Conservation (phyloP, 257 asterid species). For the Perilla frutescens region DNA sequence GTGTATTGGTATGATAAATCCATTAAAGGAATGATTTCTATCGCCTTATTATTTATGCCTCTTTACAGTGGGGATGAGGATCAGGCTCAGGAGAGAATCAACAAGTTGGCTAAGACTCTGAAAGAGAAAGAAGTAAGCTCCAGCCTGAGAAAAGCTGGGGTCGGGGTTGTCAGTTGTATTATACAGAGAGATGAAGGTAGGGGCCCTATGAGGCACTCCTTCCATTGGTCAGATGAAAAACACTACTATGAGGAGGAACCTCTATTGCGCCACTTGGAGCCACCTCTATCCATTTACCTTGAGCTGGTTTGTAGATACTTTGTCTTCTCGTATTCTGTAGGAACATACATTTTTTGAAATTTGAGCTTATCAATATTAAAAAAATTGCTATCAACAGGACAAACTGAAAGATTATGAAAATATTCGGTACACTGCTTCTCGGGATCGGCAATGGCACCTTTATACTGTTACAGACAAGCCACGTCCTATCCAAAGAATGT, state of each 20-base stretch:
- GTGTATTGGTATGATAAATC: not conserved
- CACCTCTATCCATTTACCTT: conserved; percentile 95
- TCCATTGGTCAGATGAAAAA: conserved; percentile 82
- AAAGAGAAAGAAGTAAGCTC: conserved; percentile 88
- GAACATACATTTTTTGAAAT: not conserved
- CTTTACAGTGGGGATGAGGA: conserved; percentile 93
- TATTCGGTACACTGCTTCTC: conserved; percentile 88
- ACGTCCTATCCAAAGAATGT: conserved; percentile 75
- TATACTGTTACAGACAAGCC: conserved; percentile 86
- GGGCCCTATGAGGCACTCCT: conserved; percentile 98
- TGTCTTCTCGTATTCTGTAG: conserved; percentile 10
- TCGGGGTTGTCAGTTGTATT: conserved; percentile 86
- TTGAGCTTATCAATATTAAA: conserved; percentile 18
- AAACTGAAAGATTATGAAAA: conserved; percentile 80
- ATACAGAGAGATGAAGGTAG: conserved; percentile 99
- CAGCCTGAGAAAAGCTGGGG: conserved; percentile 87
- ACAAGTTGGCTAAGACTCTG: conserved; percentile 89
- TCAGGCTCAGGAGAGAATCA: conserved; percentile 97
- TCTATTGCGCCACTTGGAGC: conserved; percentile 94
- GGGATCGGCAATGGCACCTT: conserved; percentile 99
- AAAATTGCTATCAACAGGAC: conserved; percentile 61
- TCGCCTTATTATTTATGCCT: conserved; percentile 29
- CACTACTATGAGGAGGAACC: conserved; percentile 85
- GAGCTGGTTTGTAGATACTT: conserved; percentile 71
- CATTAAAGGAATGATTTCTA: not conserved